phyloP scores from a whole-genome alignment of 768 basidiomycete genomes.

The Boletales sp. region DNA sequence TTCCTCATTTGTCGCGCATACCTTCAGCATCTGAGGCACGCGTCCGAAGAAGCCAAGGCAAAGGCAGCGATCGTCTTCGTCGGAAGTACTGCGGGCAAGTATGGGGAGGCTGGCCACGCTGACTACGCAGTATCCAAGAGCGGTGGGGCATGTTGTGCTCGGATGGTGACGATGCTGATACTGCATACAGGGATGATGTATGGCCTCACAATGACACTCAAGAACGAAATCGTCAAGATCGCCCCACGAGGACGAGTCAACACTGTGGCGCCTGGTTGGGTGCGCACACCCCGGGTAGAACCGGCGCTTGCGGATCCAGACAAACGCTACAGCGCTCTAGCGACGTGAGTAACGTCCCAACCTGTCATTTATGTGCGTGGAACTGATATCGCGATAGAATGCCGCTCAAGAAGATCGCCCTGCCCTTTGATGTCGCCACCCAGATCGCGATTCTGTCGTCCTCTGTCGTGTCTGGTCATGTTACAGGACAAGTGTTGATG shows the following conservation, averaged over 20 bases:
- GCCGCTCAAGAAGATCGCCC: conserved; percentile 66
- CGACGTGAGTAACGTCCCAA: conserved; percentile 49
- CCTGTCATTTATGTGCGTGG: too few species aligned
- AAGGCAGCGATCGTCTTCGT: conserved; percentile 62
- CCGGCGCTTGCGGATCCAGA: conserved; percentile 52
- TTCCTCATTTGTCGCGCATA: conserved; percentile 69
- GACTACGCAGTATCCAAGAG: conserved; percentile 75
- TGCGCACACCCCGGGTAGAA: conserved; percentile 60
- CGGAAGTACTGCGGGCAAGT: conserved; percentile 71
- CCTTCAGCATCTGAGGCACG: conserved; percentile 41
- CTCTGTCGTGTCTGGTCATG: conserved; percentile 59
- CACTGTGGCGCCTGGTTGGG: conserved; percentile 66
- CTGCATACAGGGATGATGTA: conserved; percentile 63
- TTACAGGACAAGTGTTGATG: conserved; percentile 68
- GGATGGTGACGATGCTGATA: neutral
- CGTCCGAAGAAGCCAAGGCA: conserved; percentile 40
- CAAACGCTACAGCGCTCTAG: conserved; percentile 55
- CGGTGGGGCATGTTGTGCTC: conserved; percentile 34
- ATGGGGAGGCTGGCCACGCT: conserved; percentile 63
- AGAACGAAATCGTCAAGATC: conserved; percentile 79
- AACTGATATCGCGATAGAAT: conserved; percentile 38
- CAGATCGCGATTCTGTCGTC: conserved; percentile 65
- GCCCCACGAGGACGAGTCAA: conserved; percentile 70
- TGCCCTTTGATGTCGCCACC: conserved; percentile 58
- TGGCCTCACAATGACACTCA: conserved; percentile 61